phyloP scores from a whole-genome alignment of 164 flowering plant species.

The Kingdonia uniflora region DNA sequence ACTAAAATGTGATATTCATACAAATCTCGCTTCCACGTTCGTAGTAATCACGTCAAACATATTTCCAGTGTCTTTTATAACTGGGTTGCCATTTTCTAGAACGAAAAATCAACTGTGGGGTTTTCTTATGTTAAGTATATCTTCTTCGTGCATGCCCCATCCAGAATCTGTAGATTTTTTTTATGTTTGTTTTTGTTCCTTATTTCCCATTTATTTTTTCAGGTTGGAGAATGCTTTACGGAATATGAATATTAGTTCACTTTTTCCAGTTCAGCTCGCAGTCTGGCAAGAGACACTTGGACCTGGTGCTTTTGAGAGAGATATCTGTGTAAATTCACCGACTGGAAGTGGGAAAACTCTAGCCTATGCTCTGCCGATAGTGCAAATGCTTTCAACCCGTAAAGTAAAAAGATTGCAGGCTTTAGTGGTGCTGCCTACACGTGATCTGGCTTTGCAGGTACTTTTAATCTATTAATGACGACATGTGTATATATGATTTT shows the following conservation, averaged over 20 bases:
- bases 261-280: constrained; percentile 83
- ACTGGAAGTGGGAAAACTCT: constrained; percentile 93
- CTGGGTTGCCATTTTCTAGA: no score
- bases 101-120: no score
- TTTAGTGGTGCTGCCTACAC: constrained; percentile 86
- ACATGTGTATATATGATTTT: no score
- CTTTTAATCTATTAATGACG: no score
- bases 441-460: constrained; percentile 95
- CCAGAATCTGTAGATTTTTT: neutral
- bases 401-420: constrained; percentile 66
- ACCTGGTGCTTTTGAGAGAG: constrained; percentile 79
- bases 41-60: no score
- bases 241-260: constrained; percentile 50
- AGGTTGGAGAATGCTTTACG: constrained; percentile 64
- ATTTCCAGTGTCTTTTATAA: no score
- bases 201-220: neutral
- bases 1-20: no score
- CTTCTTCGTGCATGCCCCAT: no score
- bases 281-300: constrained; percentile 93
- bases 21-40: no score
- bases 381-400: constrained; percentile 61
- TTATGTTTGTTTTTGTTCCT: constrained; percentile 3
- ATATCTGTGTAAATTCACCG: constrained; percentile 79
- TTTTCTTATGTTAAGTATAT: no score
- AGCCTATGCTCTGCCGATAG: constrained; percentile 87